Conservation (phyloP, 139 green algal species). For the Chlamydomonas eustigma region DNA sequence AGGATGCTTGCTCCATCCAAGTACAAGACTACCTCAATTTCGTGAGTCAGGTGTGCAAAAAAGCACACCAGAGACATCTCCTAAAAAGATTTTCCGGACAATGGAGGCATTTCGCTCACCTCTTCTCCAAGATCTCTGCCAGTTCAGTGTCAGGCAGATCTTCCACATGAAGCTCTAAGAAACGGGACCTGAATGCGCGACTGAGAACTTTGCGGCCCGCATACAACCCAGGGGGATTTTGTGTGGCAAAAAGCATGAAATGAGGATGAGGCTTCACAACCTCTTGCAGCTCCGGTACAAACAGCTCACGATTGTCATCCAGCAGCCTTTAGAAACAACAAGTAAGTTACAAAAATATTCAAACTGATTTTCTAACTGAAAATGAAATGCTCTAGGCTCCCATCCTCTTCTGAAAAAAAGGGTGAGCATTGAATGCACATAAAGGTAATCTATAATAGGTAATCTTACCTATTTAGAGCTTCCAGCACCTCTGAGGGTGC, state of each 20-base stretch:
- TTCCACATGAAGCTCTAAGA: slow-evolving; percentile 97
- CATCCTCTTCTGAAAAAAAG: too few species aligned
- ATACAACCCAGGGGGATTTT: slow-evolving; percentile 89
- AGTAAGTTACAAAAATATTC: too few species aligned
- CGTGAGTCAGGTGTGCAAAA: too few species aligned
- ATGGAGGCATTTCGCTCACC: slow-evolving; percentile 43
- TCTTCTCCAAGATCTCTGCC: slow-evolving; percentile 75
- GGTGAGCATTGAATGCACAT: too few species aligned
- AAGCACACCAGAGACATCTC: too few species aligned
- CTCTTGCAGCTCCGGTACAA: slow-evolving; percentile 94
- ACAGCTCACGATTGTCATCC: slow-evolving; percentile 98
- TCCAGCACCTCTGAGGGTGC: slow-evolving; percentile 78
- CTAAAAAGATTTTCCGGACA: too few species aligned
- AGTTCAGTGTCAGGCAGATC: slow-evolving; percentile 95
- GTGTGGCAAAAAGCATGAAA: slow-evolving; percentile 99
- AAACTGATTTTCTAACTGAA: too few species aligned
- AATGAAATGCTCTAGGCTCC: too few species aligned
- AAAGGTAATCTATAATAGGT: too few species aligned
- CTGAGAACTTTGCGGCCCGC: slow-evolving; percentile 79
- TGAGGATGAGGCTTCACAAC: slow-evolving; percentile 89
- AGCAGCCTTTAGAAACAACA: too few species aligned
- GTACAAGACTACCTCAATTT: too few species aligned
- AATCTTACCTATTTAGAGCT: neutral
- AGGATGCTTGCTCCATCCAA: too few species aligned
- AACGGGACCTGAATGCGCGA: slow-evolving; percentile 76